phyloP scores from a whole-genome alignment of 2,329 filamentous ascomycete species.

The Paraconiothyrium brasiliense region DNA sequence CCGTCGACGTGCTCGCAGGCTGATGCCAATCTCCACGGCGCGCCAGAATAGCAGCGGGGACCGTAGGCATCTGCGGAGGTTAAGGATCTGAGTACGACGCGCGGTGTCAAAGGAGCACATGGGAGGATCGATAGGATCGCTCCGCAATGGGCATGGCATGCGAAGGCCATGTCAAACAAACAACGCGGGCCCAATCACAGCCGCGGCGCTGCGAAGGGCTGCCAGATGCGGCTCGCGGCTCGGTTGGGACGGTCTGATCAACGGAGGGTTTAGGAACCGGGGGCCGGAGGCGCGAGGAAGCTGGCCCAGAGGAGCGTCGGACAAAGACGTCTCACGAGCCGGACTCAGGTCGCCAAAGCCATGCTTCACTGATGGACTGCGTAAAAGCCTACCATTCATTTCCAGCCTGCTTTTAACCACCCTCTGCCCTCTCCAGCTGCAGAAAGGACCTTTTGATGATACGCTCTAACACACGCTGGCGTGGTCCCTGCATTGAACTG shows the following conservation, averaged over 20 bases:
- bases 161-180: slow-evolving; percentile 3
- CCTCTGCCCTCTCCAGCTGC: background rate
- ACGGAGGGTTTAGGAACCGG: slow-evolving; percentile 8
- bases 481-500: slow-evolving; percentile 12
- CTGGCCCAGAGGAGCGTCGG: slow-evolving; percentile 5
- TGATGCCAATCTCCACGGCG: slow-evolving; percentile 3
- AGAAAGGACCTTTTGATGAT: background rate
- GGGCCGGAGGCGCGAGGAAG: background rate
- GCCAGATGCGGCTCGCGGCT: slow-evolving; percentile 5
- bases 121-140: background rate
- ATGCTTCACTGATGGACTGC: slow-evolving; percentile 5
- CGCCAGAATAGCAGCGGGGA: background rate
- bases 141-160: slow-evolving; percentile 6
- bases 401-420: background rate
- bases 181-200: background rate
- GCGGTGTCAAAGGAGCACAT: background rate
- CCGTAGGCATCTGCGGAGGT: background rate
- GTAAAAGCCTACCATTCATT: background rate
- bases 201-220: too few relatives aligned
- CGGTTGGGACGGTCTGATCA: slow-evolving; percentile 9
- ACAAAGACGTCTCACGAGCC: slow-evolving; percentile 15
- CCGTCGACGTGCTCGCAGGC: background rate
- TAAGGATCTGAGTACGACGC: background rate
- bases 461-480: background rate
- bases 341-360: slow-evolving; percentile 6